A percentile compares a stretch with the other conserved stretches of the same genome.
These are phyloP conservation scores for Penicillium salamii DNA, from an alignment of 495 filamentous ascomycete genomes.

Conservation along the genomic window DNA sequence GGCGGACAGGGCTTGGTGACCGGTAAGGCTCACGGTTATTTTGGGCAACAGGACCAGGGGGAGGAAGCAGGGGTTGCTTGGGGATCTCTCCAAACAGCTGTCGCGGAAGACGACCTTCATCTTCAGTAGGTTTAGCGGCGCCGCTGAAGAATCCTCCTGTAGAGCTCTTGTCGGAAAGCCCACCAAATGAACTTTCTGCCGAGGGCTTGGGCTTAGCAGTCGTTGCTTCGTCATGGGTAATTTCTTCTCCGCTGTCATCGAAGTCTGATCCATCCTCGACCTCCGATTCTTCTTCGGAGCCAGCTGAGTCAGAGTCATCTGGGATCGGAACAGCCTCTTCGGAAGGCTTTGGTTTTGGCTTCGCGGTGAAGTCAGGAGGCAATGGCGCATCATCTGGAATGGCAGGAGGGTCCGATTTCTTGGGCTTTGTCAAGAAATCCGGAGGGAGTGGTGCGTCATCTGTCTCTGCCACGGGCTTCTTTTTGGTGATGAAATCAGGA, in stretches of 20 bases:
- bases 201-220: constrained; percentile 55
- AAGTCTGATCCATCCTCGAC: constrained; percentile 39
- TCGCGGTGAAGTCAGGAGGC: constrained; percentile 55
- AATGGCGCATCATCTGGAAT: constrained; percentile 47
- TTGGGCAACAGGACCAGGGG: constrained; percentile 43
- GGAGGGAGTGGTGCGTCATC: constrained; percentile 51
- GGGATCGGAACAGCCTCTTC: constrained; percentile 27
- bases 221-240: constrained; percentile 55
- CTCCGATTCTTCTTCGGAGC: constrained; percentile 25
- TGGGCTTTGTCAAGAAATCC: constrained; percentile 15
- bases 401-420: not conserved
- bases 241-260: constrained; percentile 36
- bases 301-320: constrained; percentile 24
- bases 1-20: constrained; percentile 76
- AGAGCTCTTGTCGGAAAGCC: constrained; percentile 32
- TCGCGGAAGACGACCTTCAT: constrained; percentile 19
- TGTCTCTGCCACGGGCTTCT: constrained; percentile 29
- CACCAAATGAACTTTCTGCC: constrained; percentile 66
- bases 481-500: constrained; percentile 21
- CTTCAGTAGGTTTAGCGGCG: constrained; percentile 20
- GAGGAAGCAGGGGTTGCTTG: constrained; percentile 54
- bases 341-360: constrained; percentile 25
- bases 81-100: constrained; percentile 67
- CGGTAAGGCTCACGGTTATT: constrained; percentile 56
- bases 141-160: constrained; percentile 43